Conservation (phyloP, 2,329 filamentous ascomycete species). For the Zymoseptoria pseudotritici region DNA sequence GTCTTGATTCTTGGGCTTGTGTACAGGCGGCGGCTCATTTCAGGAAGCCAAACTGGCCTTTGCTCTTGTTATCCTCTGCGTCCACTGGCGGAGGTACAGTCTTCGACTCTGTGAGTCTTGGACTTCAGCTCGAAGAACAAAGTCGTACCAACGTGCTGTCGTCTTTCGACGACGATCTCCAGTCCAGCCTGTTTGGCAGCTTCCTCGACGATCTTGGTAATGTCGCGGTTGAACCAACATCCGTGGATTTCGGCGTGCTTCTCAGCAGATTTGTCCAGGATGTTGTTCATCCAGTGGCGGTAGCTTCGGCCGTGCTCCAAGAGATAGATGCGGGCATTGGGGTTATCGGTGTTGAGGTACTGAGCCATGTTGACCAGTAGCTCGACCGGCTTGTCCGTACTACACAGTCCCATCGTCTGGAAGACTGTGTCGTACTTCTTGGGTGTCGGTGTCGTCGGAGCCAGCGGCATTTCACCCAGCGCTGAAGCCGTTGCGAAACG, state of each 20-base stretch:
- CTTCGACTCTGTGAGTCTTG: background rate
- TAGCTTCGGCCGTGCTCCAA: conserved; percentile 45
- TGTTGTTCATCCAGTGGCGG: conserved; percentile 41
- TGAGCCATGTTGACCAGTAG: conserved; percentile 39
- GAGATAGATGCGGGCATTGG: conserved; percentile 40
- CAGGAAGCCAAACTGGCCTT: conserved; percentile 8
- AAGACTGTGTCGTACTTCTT: conserved; percentile 43
- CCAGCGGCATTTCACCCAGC: conserved; percentile 36
- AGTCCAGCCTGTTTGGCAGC: conserved; percentile 41
- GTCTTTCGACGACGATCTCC: conserved; percentile 39
- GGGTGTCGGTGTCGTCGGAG: conserved; percentile 23
- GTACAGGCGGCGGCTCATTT: conserved; percentile 1
- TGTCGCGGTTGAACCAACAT: conserved; percentile 49
- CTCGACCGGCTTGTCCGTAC: conserved; percentile 38
- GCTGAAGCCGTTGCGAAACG: conserved; percentile 40
- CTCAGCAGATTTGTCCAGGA: conserved; percentile 40
- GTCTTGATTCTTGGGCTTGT: too few species aligned
- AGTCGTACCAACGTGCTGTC: conserved; percentile 43
- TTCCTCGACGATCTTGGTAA: conserved; percentile 41
- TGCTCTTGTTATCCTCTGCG: background rate
- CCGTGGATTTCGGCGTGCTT: conserved; percentile 43
- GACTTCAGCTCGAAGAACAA: conserved; percentile 44
- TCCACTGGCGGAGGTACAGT: background rate
- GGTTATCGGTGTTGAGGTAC: conserved; percentile 33
- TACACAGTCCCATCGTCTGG: conserved; percentile 47